Evolutionary conservation across 805 yeast species (phyloP), one percentile per base, ranked within the genome.

Genomic region (Kodamaea kakaduensis): DNA sequence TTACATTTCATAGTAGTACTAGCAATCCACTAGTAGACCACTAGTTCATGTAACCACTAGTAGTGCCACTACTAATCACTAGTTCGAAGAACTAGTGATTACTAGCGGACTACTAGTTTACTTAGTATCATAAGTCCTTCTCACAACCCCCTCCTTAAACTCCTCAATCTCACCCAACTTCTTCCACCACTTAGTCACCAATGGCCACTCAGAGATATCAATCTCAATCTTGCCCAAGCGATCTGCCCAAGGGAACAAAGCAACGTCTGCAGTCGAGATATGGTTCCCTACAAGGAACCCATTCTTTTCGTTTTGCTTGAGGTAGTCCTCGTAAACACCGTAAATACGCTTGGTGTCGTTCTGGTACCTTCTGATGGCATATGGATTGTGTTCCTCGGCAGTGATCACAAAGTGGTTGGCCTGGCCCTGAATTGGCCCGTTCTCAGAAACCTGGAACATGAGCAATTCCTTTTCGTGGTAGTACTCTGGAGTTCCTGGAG

Each of bases 371-470:
- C 69, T 59, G 33, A 73, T 69, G 13, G 67, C 84, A 47, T 75
- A 78, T 14, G 69, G 75, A 28, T 74, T 49, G 46, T 76, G 71
- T 42, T 74, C 83, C 0, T 60, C 53, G 5, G 81, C 75, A 46
- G 38, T 67, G 4, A 37, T 13, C 1, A 39, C 24, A 49, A 78
- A 80, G 50, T 72, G 78, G 41, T 56, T 51, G 26, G 73, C 74
- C 50, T 78, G 84, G 8, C 85, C 84, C 47, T 71, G 78, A 69
- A 70, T 74, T 38, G 84, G 84, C 20, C 81, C 80, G 25, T 72
- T 56, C 5, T 74, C 42, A 6, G 80, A 77, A 59, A 73, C 67
- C 46, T 77, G 81, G 65, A 75, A 78, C 27, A 65, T 63, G 6
- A 72, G 44, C 71, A 80, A 68, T 43, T 75, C 77, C 45, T 71